A percentile compares a stretch with the other conserved stretches of the same genome.
These are phyloP conservation scores for Coffea humblotiana DNA, from an alignment of 305 asterid genomes.

Conservation along the genomic window DNA sequence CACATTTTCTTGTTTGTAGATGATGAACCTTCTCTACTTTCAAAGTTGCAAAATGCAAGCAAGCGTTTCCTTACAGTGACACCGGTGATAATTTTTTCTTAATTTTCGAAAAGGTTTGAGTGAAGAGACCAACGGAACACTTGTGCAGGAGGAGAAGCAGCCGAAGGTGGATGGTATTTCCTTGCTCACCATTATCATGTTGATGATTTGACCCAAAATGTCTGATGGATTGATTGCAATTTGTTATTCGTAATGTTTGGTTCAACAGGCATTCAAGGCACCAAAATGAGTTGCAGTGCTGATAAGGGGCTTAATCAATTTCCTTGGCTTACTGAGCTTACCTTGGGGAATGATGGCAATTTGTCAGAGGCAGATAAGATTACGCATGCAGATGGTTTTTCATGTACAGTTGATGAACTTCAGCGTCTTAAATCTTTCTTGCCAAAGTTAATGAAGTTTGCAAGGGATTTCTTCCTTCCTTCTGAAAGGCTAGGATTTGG, in stretches of 20 bases:
- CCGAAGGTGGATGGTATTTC: slow-evolving; percentile 80
- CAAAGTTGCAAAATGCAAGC: too few relatives aligned
- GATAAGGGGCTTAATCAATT: slow-evolving; percentile 40
- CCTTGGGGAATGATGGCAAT: slow-evolving; percentile 44
- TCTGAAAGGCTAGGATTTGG: slow-evolving; percentile 77
- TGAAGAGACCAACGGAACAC: slow-evolving; percentile 47
- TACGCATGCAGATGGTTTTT: slow-evolving; percentile 40
- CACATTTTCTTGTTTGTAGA: too few relatives aligned
- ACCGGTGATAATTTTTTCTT: too few relatives aligned
- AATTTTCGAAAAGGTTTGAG: too few relatives aligned
- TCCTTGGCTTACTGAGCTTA: slow-evolving; percentile 51
- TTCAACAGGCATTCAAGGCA: slow-evolving; percentile 50
- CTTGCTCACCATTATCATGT: slow-evolving; percentile 32
- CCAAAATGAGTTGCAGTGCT: slow-evolving; percentile 50
- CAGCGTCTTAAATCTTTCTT: slow-evolving; percentile 59
- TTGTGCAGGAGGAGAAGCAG: slow-evolving; percentile 47
- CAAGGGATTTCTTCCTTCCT: slow-evolving; percentile 76
- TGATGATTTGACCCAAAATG: slow-evolving; percentile 12
- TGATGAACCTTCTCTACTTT: too few relatives aligned
- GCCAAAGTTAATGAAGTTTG: slow-evolving; percentile 50
- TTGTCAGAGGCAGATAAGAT: slow-evolving; percentile 41
- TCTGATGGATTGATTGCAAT: slow-evolving; percentile 21
- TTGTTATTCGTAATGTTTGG: slow-evolving; percentile 13
- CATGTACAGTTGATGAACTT: slow-evolving; percentile 60
- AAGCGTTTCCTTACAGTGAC: too few relatives aligned